Base-by-base conservation (phyloP, 441 rosid species). In the Kokia cookei region DNA sequence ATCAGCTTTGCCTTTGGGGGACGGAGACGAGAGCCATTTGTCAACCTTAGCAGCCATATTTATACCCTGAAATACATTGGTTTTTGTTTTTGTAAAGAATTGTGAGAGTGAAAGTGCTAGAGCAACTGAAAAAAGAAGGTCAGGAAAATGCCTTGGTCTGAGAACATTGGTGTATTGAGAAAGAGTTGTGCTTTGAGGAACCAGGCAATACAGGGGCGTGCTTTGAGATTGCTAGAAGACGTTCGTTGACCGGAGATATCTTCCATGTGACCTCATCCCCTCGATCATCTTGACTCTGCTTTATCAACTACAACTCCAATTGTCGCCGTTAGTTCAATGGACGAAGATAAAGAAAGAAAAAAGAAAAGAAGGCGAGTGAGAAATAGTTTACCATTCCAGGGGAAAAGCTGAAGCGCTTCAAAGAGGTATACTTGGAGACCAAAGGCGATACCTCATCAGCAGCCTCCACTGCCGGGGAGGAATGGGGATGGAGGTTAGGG, bases 231-330 rank as follows among this genome's bases (percentile, higher is more conserved):
- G 97, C 84, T 71, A 82, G 89, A 59, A 96, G 89, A 59, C 94
- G 90, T 85, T 94, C 88, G 71, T 89, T 91, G 69, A 96, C 91
- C 0, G 99, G 99, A 82, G 99, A 91, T 77, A 94, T 86, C 90
- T 87, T 92, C 99, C 99, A 96, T 11, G 95, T 90, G 57, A 96
- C 80, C 84, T 90, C 97, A 29, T 90, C 98, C 37, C 79, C 88
- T 26, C 90, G 91, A 74, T 96, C 99, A 79, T 91, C 92, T 78
- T 96, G 99, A 80, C 96, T 96, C 84, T 89, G 99, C 89, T 88
- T 89, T 77, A 96, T 89, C 87, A 94, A 83, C 98, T 92, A 81
- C 42, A 73, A 67, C 69, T 69, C 35, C 74, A 77, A 74, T 22
- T 32, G 26, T 51, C 45, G 42, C 63, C 24, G 51, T 14, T 47